phyloP scores from a whole-genome alignment of 352 stramenopile species.

The Globisporangium cystogenes region DNA sequence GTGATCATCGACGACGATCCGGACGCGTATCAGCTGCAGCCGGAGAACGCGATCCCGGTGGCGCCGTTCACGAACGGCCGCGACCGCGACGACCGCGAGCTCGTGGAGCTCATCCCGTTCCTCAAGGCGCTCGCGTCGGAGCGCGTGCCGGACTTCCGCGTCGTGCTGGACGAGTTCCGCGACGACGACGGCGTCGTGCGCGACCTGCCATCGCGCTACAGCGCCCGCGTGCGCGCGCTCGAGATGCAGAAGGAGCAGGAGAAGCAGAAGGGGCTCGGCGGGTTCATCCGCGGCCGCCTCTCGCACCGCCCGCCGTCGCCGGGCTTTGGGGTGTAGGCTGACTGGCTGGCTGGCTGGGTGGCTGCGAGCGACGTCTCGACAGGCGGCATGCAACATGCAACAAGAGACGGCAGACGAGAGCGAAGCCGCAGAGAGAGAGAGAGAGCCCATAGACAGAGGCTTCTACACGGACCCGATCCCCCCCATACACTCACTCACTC shows the following conservation, averaged over 20 bases:
- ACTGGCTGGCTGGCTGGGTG: no score
- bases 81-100: slow-evolving; percentile 71
- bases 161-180: slow-evolving; percentile 71
- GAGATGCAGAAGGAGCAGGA: slow-evolving; percentile 81
- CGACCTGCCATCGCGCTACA: slow-evolving; percentile 73
- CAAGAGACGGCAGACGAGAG: no score
- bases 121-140: slow-evolving; percentile 77
- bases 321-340: slow-evolving; percentile 1
- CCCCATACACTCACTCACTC: no score
- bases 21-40: slow-evolving; percentile 74
- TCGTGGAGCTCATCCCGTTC: slow-evolving; percentile 83
- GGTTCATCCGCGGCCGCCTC: slow-evolving; percentile 74
- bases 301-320: slow-evolving; percentile 40
- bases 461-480: no score
- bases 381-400: no score
- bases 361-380: no score
- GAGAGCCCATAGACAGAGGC: no score
- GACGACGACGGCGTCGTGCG: slow-evolving; percentile 77
- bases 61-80: slow-evolving; percentile 73
- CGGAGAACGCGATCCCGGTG: slow-evolving; percentile 79
- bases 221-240: slow-evolving; percentile 64
- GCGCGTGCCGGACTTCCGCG: slow-evolving; percentile 69
- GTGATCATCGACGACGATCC: slow-evolving; percentile 85
- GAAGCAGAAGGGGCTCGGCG: slow-evolving; percentile 78
- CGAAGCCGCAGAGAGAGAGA: no score